Conservation (phyloP, 2,329 filamentous ascomycete species). For the Penicillium sp. region DNA sequence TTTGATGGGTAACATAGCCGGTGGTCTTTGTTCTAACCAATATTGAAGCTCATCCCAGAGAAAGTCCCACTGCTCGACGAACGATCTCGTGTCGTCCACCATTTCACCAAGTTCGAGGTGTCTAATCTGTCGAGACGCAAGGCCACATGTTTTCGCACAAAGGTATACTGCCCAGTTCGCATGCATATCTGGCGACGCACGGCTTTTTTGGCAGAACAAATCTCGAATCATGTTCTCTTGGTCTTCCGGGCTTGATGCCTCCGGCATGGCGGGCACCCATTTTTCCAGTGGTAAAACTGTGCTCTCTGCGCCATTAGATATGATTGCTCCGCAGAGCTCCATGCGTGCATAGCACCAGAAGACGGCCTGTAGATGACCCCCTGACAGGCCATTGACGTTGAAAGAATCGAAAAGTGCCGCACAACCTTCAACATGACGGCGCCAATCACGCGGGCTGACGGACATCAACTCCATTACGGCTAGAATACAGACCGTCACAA, state of each 20-base stretch:
- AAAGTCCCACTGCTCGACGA: conserved; percentile 48
- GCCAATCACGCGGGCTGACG: conserved; percentile 54
- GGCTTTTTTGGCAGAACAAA: conserved; percentile 24
- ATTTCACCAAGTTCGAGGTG: conserved; percentile 51
- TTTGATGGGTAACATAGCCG: conserved; percentile 52
- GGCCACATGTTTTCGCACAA: conserved; percentile 55
- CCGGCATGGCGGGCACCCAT: conserved; percentile 49
- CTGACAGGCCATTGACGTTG: conserved; percentile 54
- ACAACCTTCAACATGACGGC: conserved; percentile 59
- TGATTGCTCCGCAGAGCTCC: conserved; percentile 59
- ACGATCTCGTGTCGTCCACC: conserved; percentile 47
- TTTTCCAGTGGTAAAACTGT: conserved; percentile 54
- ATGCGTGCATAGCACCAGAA: conserved; percentile 63
- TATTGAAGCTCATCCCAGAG: conserved; percentile 56
- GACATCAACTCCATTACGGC: conserved; percentile 58
- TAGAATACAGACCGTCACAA: conserved; percentile 57
- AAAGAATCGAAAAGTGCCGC: conserved; percentile 56
- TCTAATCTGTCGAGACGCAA: conserved; percentile 53
- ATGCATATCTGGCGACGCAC: conserved; percentile 54
- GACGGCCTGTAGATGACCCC: conserved; percentile 56
- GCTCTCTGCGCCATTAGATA: conserved; percentile 54
- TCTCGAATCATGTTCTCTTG: conserved; percentile 26
- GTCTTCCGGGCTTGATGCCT: conserved; percentile 35
- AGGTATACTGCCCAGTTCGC: conserved; percentile 65
- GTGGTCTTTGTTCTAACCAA: conserved; percentile 53